phyloP scores from a whole-genome alignment of 257 asterid genomes.

The Galeopsis tetrahit region DNA sequence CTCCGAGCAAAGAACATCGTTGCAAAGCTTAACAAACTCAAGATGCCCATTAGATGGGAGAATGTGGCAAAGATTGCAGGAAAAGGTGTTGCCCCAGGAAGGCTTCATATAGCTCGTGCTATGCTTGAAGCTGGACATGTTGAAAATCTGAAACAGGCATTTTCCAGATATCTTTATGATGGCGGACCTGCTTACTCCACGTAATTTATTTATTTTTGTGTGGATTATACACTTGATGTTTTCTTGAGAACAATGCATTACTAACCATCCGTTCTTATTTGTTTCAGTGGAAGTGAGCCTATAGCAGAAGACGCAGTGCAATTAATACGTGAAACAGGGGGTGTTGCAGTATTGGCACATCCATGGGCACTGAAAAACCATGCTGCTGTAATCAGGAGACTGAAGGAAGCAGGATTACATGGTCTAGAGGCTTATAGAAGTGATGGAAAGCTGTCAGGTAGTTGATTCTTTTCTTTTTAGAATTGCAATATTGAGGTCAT shows the following conservation, averaged over 20 bases:
- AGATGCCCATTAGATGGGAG: slow-evolving; percentile 89
- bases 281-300: slow-evolving; percentile 90
- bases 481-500: background rate
- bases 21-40: slow-evolving; percentile 76
- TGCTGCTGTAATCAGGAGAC: slow-evolving; percentile 61
- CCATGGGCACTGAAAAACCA: slow-evolving; percentile 98
- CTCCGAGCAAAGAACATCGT: slow-evolving; percentile 89
- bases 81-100: slow-evolving; percentile 92
- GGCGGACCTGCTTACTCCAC: slow-evolving; percentile 98
- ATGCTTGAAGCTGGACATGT: slow-evolving; percentile 97
- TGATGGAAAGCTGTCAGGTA: slow-evolving; percentile 89
- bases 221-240: background rate
- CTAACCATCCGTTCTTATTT: slow-evolving; percentile 23
- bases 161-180: slow-evolving; percentile 81
- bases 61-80: slow-evolving; percentile 85
- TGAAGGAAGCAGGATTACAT: slow-evolving; percentile 85
- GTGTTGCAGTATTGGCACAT: slow-evolving; percentile 93
- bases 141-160: slow-evolving; percentile 91
- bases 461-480: background rate
- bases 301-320: slow-evolving; percentile 76
- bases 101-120: slow-evolving; percentile 98
- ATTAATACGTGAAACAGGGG: slow-evolving; percentile 87
- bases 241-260: slow-evolving; percentile 17
- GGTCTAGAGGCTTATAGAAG: slow-evolving; percentile 93
- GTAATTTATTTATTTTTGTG: slow-evolving; percentile 43